Base-by-base conservation (phyloP, 2,329 filamentous ascomycete species). In the Fusarium stilboides region DNA sequence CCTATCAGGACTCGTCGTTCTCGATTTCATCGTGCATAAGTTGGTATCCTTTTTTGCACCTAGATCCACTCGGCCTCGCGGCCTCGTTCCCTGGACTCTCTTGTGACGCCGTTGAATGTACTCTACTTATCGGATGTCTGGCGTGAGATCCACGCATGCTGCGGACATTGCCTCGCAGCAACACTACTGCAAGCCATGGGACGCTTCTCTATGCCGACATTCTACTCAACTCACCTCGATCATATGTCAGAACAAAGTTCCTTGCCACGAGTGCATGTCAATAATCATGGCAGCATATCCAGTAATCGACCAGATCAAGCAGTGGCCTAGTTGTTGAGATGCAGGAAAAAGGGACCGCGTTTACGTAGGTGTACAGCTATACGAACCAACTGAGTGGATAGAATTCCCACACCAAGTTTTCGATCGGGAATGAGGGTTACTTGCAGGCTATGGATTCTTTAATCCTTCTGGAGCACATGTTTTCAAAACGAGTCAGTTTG, bases 181-280 rank as follows among this genome's bases (percentile, higher is more conserved):
- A 51, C 52, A 66, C 69, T 72, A 74, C 69, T 73, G 71, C 64
- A 73, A 64, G 71, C 62, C 60, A 70, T 66, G 57, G 46, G 60
- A 60, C 64, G 54, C 51, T 59, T 69, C 54, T 53, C 53, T 68
- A 40, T 65, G 53, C 56, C 58, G 66, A 62, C 59, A 63, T 68
- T 13, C 52, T 68, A 67, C 39, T 42, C 67, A 60, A 65, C 36
- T 62, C 50, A 43, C 22, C 46, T 45, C 43, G 36, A 55, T 54
- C 34, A 52, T 52, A 59, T 70, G 56, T 65, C 43, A 51, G 57
- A 52, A 43, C 50, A 37, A 46, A 39, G 31, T 45, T 57, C 57
- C 62, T 58, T 24, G 51, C 28, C 39, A 49, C 46, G 52, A 52
- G 49, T 44, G 59, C 55, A 60, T 60, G 63, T 61, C 57, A 56